Evolutionary conservation across 495 filamentous ascomycete species (phyloP), one percentile per base, ranked within the genome.

Genomic region (Astrothelium subdiscretum): DNA sequence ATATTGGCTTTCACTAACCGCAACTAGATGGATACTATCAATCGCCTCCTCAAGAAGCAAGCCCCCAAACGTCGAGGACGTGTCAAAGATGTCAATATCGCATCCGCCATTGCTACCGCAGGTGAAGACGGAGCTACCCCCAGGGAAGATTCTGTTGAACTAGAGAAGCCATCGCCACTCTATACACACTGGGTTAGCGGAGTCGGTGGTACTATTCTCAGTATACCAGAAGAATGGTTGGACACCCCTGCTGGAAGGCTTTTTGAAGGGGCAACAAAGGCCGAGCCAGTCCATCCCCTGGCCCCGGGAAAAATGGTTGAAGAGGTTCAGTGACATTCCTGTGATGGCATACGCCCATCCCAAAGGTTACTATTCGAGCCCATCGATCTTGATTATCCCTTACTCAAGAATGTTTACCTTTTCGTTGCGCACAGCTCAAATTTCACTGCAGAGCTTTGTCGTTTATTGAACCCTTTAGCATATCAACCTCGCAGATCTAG

Each of bases 11-110:
- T 58, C 66, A 26, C 62, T 54, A 15, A 54, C 24, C 5, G 29
- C 15, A 5, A 8, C 8, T 29, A 91, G 92, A 95, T 96, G 87
- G 92, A 97, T 72, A 98, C 94, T 15, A 97, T 98, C 79, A 97
- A 97, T 75, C 90, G 92, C 59, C 85, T 98, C 31, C 84, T 97
- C 59, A 91, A 91, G 73, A 96, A 96, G 69, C 95, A 97, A 76
- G 89, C 91, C 3, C 92, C 92, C 24, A 97, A 97, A 74, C 86
- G 80, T 65, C 86, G 80, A 48, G 84, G 80, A 54, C 79, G 77
- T 11, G 78, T 72, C 4, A 80, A 83, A 38, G 48, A 54, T 54
- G 24, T 54, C 48, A 71, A 66, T 31, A 59, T 11, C 18, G 18
- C 15, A 31, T 38, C 42, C 31, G 77, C 73, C 8, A 76, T 79